Conservation (phyloP, 2,329 filamentous ascomycete species). For the Cyphellophora europaea region DNA sequence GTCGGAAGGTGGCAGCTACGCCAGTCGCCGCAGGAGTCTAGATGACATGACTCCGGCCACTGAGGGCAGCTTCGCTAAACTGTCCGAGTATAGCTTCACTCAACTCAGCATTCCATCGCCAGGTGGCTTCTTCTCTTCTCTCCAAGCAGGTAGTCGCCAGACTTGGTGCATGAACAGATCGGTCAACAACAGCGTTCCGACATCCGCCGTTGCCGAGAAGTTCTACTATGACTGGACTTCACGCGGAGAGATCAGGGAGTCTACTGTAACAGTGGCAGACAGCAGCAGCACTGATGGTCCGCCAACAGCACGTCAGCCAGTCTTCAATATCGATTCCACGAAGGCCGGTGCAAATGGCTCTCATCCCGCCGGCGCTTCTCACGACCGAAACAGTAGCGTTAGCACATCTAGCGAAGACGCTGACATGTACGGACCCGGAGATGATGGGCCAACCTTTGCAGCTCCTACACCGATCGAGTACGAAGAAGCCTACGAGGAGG, state of each 20-base stretch:
- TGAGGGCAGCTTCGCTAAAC: conserved; percentile 22
- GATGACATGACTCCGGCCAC: conserved; percentile 41
- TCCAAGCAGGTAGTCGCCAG: conserved; percentile 64
- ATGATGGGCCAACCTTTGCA: conserved; percentile 13
- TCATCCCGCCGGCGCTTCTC: too few species aligned
- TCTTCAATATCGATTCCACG: conserved; percentile 10
- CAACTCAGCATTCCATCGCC: conserved; percentile 84
- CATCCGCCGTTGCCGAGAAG: conserved; percentile 81
- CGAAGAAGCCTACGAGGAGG: conserved; percentile 64
- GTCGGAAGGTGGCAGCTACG: conserved; percentile 30
- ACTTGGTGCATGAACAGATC: conserved; percentile 58
- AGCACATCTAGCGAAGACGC: conserved; percentile 12
- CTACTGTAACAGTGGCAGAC: conserved; percentile 51
- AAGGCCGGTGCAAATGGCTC: too few species aligned
- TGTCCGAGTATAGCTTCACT: conserved; percentile 63
- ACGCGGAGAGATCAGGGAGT: conserved; percentile 48
- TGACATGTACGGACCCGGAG: conserved; percentile 16
- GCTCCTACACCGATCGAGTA: conserved; percentile 60
- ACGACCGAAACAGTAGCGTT: too few species aligned
- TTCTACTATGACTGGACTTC: conserved; percentile 75
- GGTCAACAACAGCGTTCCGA: conserved; percentile 44
- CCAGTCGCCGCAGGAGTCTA: conserved; percentile 36
- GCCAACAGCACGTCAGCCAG: conserved; percentile 47
- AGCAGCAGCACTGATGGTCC: conserved; percentile 48
- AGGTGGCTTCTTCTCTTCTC: conserved; percentile 79